Conservation (phyloP, 768 basidiomycete genomes). For the Trametes villosa region DNA sequence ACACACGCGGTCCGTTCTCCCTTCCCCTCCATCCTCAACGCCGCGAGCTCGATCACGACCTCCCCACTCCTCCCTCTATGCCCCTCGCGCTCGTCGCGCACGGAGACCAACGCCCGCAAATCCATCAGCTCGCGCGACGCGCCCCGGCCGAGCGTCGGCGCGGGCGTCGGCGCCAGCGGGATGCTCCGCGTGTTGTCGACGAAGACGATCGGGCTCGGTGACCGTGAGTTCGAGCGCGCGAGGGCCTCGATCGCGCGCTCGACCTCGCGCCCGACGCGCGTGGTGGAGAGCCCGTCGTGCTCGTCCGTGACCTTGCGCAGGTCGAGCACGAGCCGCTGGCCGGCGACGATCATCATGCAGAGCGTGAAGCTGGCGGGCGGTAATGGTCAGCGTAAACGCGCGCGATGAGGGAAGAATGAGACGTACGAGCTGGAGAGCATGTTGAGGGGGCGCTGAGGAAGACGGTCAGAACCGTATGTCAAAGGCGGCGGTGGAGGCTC, state of each 20-base stretch:
- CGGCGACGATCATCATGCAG: slow-evolving; percentile 20
- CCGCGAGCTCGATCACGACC: too few species aligned
- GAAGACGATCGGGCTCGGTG: slow-evolving; percentile 15
- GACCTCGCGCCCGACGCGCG: slow-evolving; percentile 23
- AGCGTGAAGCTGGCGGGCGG: slow-evolving; percentile 11
- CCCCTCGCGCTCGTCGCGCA: too few species aligned
- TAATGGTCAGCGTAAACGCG: not conserved
- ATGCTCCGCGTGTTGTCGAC: not conserved
- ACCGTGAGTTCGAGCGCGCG: slow-evolving; percentile 12
- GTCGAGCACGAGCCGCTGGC: slow-evolving; percentile 26
- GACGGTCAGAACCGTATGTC: not conserved
- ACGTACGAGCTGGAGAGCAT: slow-evolving; percentile 19
- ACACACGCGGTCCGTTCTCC: too few species aligned
- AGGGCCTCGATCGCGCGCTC: slow-evolving; percentile 22
- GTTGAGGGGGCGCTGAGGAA: slow-evolving; percentile 19
- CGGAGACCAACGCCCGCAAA: not conserved
- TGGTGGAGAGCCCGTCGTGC: slow-evolving; percentile 16
- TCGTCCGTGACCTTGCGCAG: slow-evolving; percentile 18
- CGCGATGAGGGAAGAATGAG: too few species aligned
- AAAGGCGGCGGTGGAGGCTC: not conserved
- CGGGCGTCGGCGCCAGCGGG: not conserved
- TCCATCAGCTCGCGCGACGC: not conserved
- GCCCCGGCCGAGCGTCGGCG: not conserved
- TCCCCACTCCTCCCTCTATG: too few species aligned
- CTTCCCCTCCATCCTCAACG: too few species aligned